Percentiles rank a stretch among this genome's conserved stretches.
Evolutionary conservation across 495 filamentous ascomycete species (phyloP).

Genomic region (Aspergillus mulundensis): DNA sequence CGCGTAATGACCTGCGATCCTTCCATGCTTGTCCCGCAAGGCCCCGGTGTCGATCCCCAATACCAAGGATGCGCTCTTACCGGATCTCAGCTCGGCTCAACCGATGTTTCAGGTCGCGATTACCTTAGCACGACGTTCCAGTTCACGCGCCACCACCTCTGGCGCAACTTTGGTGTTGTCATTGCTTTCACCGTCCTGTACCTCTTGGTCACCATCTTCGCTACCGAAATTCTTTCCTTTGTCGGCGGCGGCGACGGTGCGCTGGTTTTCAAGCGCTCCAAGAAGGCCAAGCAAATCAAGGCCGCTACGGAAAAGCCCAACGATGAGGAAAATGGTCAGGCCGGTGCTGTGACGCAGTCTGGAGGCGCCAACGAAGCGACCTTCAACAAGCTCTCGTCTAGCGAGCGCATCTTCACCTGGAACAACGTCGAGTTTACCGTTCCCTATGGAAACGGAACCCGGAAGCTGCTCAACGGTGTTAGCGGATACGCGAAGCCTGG

Average conservation of each 20-base stretch:
- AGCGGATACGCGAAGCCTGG: conserved; percentile 79
- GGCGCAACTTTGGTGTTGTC: conserved; percentile 78
- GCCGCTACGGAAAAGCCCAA: conserved; percentile 35
- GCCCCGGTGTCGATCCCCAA: conserved; percentile 42
- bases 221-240: conserved; percentile 51
- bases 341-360: conserved; percentile 35
- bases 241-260: conserved; percentile 54
- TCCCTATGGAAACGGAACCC: conserved; percentile 64
- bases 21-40: conserved; percentile 52
- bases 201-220: conserved; percentile 61
- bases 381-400: conserved; percentile 54
- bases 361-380: conserved; percentile 32
- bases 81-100: conserved; percentile 46
- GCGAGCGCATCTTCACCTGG: conserved; percentile 73
- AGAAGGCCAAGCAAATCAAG: conserved; percentile 51
- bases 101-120: conserved; percentile 50
- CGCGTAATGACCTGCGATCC: conserved; percentile 57
- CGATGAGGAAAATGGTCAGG: conserved; percentile 45
- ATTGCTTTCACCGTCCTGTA: conserved; percentile 68
- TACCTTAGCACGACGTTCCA: conserved; percentile 55
- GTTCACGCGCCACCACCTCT: conserved; percentile 63
- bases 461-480: conserved; percentile 67
- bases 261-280: conserved; percentile 65
- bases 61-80: conserved; percentile 62
- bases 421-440: conserved; percentile 67